Evolutionary conservation across 768 basidiomycete genomes (phyloP), one percentile per base, ranked within the genome.

Genomic region (Lentinula sp.): DNA sequence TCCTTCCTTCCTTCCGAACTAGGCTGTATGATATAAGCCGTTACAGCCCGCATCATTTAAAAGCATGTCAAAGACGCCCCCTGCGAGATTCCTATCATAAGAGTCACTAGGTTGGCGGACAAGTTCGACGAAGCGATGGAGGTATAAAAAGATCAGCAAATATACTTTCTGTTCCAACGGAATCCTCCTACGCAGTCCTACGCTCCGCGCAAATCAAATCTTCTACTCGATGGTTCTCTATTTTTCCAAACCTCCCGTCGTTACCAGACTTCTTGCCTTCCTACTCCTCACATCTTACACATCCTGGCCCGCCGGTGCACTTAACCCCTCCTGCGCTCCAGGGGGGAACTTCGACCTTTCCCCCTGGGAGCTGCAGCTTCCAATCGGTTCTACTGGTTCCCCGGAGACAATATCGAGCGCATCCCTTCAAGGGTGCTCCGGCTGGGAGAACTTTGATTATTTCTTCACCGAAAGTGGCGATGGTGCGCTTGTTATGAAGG

Each of bases 261-360:
- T 53, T n/a, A 56, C 55, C 9, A 28, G 37, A 41, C 6, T 43
- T 23, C 12, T 33, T 5, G 12, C 41, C 18, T 23, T 56, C 39
- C 18, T 43, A 9, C 18, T 43, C 39, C 41, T 56, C 41, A 13
- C 18, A 15, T 43, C 55, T 56, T 10, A 48, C 9, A 20, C 18
- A 9, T 20, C 12, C n/a, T 20, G 18, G 53, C 32, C 13, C 4
- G 20, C 20, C 37, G 10, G 5, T 36, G 41, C 55, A 9, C 37
- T 56, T 10, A 45, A 56, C 20, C 55, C 55, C 43, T 20, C 37
- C 55, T 56, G 55, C 28, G 55, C 55, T 5, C 55, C 55, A 45
- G 55, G 55, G 13, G 55, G 55, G 43, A 56, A 56, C 23, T 56
- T 56, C n/a, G 55, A 56, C 15, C 42, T 56, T 16, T 56, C 55